phyloP scores from a whole-genome alignment of 441 rosid species.

The Populus tomentosa region DNA sequence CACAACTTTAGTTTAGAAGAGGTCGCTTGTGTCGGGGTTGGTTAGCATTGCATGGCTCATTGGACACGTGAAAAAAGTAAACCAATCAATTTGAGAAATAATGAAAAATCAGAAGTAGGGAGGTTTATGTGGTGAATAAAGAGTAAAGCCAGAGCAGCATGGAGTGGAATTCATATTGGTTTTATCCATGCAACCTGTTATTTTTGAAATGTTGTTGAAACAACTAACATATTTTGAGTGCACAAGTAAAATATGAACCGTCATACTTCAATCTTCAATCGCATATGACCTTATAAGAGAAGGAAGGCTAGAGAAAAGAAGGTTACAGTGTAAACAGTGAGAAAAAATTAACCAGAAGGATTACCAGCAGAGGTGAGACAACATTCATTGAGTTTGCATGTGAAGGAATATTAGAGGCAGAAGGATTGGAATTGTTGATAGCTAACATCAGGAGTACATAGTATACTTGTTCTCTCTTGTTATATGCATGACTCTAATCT shows the following conservation, averaged over 20 bases:
- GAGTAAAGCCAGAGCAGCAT: neutral
- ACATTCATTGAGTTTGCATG: neutral
- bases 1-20: conserved; percentile 20
- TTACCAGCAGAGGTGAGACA: neutral
- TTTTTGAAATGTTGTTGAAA: neutral
- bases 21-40: conserved; percentile 16
- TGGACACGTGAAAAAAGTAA: neutral
- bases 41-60: neutral
- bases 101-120: neutral
- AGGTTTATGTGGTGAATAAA: neutral
- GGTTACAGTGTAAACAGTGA: neutral
- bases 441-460: neutral
- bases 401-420: neutral
- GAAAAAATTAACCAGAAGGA: neutral
- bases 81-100: neutral
- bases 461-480: neutral
- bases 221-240: neutral
- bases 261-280: neutral
- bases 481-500: neutral
- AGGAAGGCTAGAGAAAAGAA: neutral
- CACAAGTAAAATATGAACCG: neutral
- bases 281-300: neutral
- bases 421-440: neutral
- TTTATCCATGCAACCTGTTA: neutral
- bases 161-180: neutral